Conservation (phyloP, 768 basidiomycete genomes). For the Royoungia palumana region DNA sequence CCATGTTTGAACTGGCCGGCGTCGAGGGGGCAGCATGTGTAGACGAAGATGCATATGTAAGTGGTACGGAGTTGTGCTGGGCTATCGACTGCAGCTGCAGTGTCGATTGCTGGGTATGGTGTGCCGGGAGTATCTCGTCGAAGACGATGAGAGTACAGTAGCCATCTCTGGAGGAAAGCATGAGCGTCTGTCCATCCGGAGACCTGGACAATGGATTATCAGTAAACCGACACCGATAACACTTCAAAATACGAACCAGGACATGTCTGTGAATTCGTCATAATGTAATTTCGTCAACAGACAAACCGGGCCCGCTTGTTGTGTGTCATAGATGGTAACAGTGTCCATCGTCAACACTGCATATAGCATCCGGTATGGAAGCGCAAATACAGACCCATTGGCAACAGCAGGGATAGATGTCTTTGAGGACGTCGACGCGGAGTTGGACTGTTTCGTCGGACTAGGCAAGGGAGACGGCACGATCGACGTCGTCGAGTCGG, state of each 20-base stretch:
- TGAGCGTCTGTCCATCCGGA: constrained; percentile 88
- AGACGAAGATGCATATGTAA: constrained; percentile 35
- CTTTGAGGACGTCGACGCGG: constrained; percentile 20
- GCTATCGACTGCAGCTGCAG: constrained; percentile 91
- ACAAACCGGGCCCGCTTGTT: constrained; percentile 89
- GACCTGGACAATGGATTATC: constrained; percentile 58
- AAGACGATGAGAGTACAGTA: constrained; percentile 96
- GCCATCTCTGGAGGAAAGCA: constrained; percentile 91
- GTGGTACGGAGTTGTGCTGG: constrained; percentile 71
- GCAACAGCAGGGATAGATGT: constrained; percentile 31
- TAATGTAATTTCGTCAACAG: constrained; percentile 94
- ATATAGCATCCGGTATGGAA: constrained; percentile 93
- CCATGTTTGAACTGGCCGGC: constrained; percentile 35
- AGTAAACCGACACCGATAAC: constrained; percentile 2
- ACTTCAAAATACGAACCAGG: constrained; percentile 64
- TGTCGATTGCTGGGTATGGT: constrained; percentile 88
- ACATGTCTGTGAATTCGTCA: constrained; percentile 95
- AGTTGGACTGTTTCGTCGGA: constrained; percentile 13
- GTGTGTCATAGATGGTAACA: constrained; percentile 93
- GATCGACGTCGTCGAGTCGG: constrained; percentile 7
- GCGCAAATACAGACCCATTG: constrained; percentile 69
- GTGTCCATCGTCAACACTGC: constrained; percentile 97
- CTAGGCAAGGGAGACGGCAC: constrained; percentile 11
- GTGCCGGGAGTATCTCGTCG: constrained; percentile 86
- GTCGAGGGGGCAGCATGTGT: constrained; percentile 20